These are phyloP conservation scores for Gorgonomyces haynaldii DNA, from an alignment of 192 early-diverging fungal species.

Conservation along the genomic window DNA sequence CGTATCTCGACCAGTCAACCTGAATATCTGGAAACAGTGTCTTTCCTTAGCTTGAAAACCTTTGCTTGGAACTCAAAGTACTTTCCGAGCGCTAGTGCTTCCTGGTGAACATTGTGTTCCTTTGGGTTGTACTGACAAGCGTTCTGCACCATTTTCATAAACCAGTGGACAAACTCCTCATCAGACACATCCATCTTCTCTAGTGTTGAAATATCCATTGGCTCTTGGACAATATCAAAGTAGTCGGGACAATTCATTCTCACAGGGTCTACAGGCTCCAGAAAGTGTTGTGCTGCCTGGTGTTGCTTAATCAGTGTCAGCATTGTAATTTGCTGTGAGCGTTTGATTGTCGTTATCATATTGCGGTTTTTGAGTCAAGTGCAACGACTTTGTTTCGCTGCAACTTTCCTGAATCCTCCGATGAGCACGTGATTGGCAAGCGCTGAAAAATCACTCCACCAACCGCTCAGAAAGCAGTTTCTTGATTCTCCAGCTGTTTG, in stretches of 20 bases:
- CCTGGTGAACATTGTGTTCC: constrained; percentile 28
- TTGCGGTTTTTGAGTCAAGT: no score
- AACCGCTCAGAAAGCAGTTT: no score
- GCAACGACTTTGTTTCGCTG: no score
- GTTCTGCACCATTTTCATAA: constrained; percentile 59
- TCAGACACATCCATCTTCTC: constrained; percentile 31
- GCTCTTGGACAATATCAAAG: constrained; percentile 47
- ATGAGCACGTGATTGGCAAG: no score
- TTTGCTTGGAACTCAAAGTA: no score
- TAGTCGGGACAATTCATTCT: constrained; percentile 51
- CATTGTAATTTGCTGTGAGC: not conserved
- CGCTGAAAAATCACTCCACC: no score
- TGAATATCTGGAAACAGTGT: constrained; percentile 13
- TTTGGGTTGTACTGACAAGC: constrained; percentile 62
- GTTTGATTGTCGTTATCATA: no score
- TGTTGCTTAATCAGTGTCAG: constrained; percentile 15
- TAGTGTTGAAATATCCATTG: constrained; percentile 73
- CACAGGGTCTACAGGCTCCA: constrained; percentile 24
- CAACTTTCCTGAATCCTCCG: no score
- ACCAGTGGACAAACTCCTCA: constrained; percentile 39
- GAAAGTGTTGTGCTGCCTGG: constrained; percentile 18
- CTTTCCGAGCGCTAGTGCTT: constrained; percentile 13
- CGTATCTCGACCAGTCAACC: not conserved
- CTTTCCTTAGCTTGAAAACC: constrained; percentile 9
- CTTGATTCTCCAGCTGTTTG: no score